Base-by-base conservation (phyloP, 768 basidiomycete genomes). In the Pulveroboletus sp. region DNA sequence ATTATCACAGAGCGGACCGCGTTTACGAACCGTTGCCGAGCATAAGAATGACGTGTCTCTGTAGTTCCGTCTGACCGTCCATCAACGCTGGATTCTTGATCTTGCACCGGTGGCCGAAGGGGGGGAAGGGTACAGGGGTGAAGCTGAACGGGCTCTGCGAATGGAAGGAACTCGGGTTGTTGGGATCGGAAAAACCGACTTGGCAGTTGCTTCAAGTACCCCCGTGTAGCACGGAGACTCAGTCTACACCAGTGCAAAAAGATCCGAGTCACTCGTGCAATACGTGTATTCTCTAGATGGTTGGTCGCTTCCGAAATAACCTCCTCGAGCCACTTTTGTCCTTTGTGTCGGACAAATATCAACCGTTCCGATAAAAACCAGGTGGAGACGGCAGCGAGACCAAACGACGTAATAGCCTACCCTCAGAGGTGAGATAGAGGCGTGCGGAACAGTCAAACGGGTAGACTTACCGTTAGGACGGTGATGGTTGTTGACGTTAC, bases 401-500 rank as follows among this genome's bases (percentile, higher is more conserved):
- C 73, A 43, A 72, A 72, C 7, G 70, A 71, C 32, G 70, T 71
- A 35, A 74, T 68, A 43, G 62, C 66, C 66, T 68, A 36, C 32
- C 39, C 47, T 47, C 8, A 35, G 2, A 11, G 39, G 24, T 61
- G 35, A 61, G 61, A 36, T 30, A 28, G 11, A n/a, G 15, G 21
- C 38, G 31, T 15, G 17, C 13, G 13, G 17, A 47, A 30, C 5
- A 24, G 21, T 35, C 39, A 32, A 21, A 21, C 18, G 26, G 33
- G 41, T 35, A 18, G 38, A 58, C 68, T 68, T 48, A 47, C 68
- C 32, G 87, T 90, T 57, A 90, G 78, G 31, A 90, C 80, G 6
- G 88, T 84, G 10, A 32, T 32, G 11, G 89, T 74, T 0, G 79
- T 82, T 21, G 81, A 83, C 1, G 86, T 87, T 31, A 83, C 69